A percentile compares a stretch with the other conserved stretches of the same genome.
These are phyloP conservation scores for Botrytis byssoidea DNA, from an alignment of 2,329 filamentous ascomycete genomes.

Conservation along the genomic window DNA sequence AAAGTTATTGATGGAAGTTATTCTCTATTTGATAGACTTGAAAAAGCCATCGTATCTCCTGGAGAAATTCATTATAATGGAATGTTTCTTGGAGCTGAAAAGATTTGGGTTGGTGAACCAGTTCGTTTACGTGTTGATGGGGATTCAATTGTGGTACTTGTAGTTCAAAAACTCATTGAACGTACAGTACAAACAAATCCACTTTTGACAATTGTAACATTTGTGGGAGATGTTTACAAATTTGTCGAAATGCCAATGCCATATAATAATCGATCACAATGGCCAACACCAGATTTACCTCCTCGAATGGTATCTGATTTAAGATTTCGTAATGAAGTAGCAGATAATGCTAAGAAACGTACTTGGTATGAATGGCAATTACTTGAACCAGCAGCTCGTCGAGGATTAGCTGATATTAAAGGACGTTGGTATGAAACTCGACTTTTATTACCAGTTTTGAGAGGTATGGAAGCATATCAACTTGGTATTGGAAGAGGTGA, in stretches of 20 bases:
- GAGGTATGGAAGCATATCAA: slow-evolving; percentile 38
- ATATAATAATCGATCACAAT: slow-evolving; percentile 39
- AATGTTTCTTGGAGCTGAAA: slow-evolving; percentile 57
- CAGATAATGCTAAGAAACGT: slow-evolving; percentile 37
- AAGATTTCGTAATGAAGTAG: slow-evolving; percentile 49
- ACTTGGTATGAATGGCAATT: slow-evolving; percentile 38
- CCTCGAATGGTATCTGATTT: slow-evolving; percentile 43
- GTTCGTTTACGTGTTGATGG: slow-evolving; percentile 49
- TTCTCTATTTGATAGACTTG: slow-evolving; percentile 51
- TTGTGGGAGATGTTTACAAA: slow-evolving; percentile 53
- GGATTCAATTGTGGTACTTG: slow-evolving; percentile 48
- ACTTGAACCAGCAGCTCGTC: slow-evolving; percentile 36
- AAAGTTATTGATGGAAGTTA: slow-evolving; percentile 55
- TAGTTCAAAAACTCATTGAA: slow-evolving; percentile 42
- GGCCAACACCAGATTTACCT: slow-evolving; percentile 47
- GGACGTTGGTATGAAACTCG: slow-evolving; percentile 61
- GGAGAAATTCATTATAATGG: slow-evolving; percentile 50
- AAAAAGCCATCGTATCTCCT: slow-evolving; percentile 40
- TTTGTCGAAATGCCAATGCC: slow-evolving; percentile 44
- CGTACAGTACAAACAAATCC: slow-evolving; percentile 24
- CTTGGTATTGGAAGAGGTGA: slow-evolving; percentile 39
- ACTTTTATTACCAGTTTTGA: slow-evolving; percentile 45
- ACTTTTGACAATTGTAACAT: slow-evolving; percentile 37
- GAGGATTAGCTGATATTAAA: slow-evolving; percentile 49
- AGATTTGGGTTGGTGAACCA: slow-evolving; percentile 58